Base-by-base conservation (phyloP, 2,329 filamentous ascomycete genomes). In the Curvularia verruculosa region DNA sequence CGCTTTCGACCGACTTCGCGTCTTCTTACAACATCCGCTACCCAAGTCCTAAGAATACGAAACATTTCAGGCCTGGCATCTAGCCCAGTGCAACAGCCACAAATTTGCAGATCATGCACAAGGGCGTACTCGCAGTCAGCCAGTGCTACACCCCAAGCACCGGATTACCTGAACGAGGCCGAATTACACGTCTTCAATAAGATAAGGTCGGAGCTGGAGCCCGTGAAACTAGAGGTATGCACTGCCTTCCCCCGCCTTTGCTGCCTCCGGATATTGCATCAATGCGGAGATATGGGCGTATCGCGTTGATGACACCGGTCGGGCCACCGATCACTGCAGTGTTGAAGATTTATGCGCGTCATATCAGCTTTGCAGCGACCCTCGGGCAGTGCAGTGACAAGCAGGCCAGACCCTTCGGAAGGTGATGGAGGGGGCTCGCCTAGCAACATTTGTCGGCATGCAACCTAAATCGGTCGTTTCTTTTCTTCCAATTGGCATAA, bases 171-270 rank as follows among this genome's bases (percentile, higher is more conserved):
- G 18, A 75, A 77, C 46, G 78, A 80, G 54, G 71, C 69, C 55
- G 81, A 83, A 63, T 71, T 78, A 51, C 74, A 78, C 60, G 72
- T 83, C 37, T 83, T 83, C 72, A 73, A 79, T 45, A 79, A 80
- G 58, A 71, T 83, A 19, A 78, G 75, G 63, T 67, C 71, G 18
- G 73, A 73, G 31, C 58, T 83, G 41, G 64, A 75, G 5, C 81
- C 81, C 19, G 73, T 71, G 13, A 78, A 76, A 59, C 73, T 83
- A 31, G 78, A 82, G 76, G 81, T 81, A 76, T 48, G 75, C 46
- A 47, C 21, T 39, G 36, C n/a, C 2, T 57, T 49, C 44, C 45
- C 44, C 54, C 49, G 31, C 50, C n/a, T 54, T 57, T 15, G n/a
- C 34, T 23, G 48, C 29, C 43, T 48, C 31, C 26, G 39, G 45